Evolutionary conservation across 441 rosid species (phyloP), one percentile per base, ranked within the genome.

Genomic region (Populus hybrid): DNA sequence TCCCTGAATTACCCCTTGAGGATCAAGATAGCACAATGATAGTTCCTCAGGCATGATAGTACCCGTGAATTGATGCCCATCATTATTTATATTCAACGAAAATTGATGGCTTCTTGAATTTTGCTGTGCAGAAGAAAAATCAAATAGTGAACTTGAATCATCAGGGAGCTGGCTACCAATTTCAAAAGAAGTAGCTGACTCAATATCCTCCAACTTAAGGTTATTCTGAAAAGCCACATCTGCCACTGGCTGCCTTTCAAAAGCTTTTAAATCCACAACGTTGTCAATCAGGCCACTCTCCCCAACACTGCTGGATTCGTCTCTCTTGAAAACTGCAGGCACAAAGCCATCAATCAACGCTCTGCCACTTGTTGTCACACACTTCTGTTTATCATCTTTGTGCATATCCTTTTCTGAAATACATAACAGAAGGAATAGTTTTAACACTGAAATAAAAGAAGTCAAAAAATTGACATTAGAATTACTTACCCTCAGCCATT

Each of bases 1-100:
- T 70, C 90, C 92, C 81, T 89, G 89, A 35, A 81, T 78, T 71
- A 64, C 79, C 72, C 88, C 89, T 72, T 86, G 89, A 76, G 93
- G 91, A 83, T 89, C 89, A 71, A 85, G 84, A 81, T 89, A 87
- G 72, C 68, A 86, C 78, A 88, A 82, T 81, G 84, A 84, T 75
- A 86, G 82, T 50, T 89, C 92, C 79, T 89, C 91, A 42, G 72
- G 81, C 10, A 81, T 75, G 70, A 76, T 72, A 42, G 64, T 67
- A 46, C 79, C 76, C 65, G 34, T 80, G 4, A 75, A 35, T 36
- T 75, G 73, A 40, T 74, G 71, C 40, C 28, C 67, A n/a, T 69
- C 75, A 61, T 67, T 64, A 59, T 74, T 77, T 23, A 59, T 71
- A 32, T 77, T 71, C 9, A 32, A 6, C 32, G 35, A 74, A 35